Base-by-base conservation (phyloP, 805 yeast genomes). In the Saturnispora ahearnii region DNA sequence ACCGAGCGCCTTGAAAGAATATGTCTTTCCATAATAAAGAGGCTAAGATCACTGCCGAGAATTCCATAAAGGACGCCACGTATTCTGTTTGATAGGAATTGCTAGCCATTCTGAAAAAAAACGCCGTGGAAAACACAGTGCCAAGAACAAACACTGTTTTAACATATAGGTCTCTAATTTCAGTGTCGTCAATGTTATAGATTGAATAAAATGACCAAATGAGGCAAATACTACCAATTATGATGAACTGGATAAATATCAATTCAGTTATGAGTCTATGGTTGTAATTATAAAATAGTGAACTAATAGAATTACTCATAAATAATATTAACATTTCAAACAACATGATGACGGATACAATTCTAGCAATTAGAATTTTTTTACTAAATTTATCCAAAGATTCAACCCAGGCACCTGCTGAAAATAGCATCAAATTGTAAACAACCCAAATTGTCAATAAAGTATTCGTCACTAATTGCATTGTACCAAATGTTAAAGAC, bases 301-400 rank as follows among this genome's bases (percentile, higher is more conserved):
- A 61, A 49, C 56, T 65, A 28, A 63, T 48, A 4, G 59, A 50
- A 9, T 66, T 57, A 30, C 58, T 60, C 18, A 66, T 31, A 49
- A 61, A 67, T 42, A 57, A 63, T 2, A 64, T 30, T 24, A 66
- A 45, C 41, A 66, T 57, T 49, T 62, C 57, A n/a, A 62, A 10
- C 3, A 61, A 44, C 13, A 64, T 46, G 4, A 58, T 7, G 3
- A 56, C n/a, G 5, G 62, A 56, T 12, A 58, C 44, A 12, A 51
- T 13, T 50, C 59, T 57, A 42, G 61, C 56, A 18, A 56, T 29
- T 8, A 46, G 45, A 10, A 55, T 26, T 44, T 52, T 54, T 32
- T 21, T 37, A 32, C 21, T 47, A 15, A 46, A 44, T 15, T 21
- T 26, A 12, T 51, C 50, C 4, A 42, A 38, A 33, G 44, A 28